A percentile compares a stretch with the other conserved stretches of the same genome.
Evolutionary conservation across 164 flowering plant species (phyloP).

Genomic region (Aristolochia californica): DNA sequence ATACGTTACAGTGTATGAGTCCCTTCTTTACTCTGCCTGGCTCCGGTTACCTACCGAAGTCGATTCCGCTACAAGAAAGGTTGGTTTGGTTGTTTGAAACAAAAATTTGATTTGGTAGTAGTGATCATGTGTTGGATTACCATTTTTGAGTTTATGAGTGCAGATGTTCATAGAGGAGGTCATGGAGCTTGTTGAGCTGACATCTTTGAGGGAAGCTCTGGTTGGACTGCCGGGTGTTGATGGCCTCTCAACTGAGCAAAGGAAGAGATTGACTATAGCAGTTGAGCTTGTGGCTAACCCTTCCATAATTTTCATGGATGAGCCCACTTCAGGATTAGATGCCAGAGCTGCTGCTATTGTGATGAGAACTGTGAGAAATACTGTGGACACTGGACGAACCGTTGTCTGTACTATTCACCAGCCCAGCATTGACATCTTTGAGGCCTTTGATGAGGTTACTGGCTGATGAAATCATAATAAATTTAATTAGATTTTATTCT

Average conservation of each 20-base stretch:
- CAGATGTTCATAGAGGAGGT: conserved; percentile 50
- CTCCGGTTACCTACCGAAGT: conserved; percentile 40
- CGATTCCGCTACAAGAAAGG: conserved; percentile 32
- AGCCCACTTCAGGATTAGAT: conserved; percentile 58
- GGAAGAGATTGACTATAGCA: conserved; percentile 46
- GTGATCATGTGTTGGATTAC: neutral
- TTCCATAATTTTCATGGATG: conserved; percentile 50
- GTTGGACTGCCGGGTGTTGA: conserved; percentile 41
- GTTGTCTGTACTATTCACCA: conserved; percentile 64
- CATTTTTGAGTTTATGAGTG: neutral
- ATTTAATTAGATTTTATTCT: too few relatives aligned
- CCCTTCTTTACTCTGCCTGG: conserved; percentile 48
- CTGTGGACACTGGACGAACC: conserved; percentile 47
- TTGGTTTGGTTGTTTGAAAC: conserved; percentile 1
- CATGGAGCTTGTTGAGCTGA: conserved; percentile 45
- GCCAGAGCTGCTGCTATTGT: conserved; percentile 58
- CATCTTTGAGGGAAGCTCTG: conserved; percentile 23
- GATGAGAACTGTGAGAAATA: conserved; percentile 51
- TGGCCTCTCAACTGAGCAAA: conserved; percentile 49
- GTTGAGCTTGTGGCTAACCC: conserved; percentile 54
- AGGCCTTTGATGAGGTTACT: conserved; percentile 49
- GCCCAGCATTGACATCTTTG: conserved; percentile 57
- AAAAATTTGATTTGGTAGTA: neutral
- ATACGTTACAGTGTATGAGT: conserved; percentile 40
- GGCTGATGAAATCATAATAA: neutral